Conservation (phyloP, 768 basidiomycete species). For the Phylloporus rhodoxanthus region DNA sequence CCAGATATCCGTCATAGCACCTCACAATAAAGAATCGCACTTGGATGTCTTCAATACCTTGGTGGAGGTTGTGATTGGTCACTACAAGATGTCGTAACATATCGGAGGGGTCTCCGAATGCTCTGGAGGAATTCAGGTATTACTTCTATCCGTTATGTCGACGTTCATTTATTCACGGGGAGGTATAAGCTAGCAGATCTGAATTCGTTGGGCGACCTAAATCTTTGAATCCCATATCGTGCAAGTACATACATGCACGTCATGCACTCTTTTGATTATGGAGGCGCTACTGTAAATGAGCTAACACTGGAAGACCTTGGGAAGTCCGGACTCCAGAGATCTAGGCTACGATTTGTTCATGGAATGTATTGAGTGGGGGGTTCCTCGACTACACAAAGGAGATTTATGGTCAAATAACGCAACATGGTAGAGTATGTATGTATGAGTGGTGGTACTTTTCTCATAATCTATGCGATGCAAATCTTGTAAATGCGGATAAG, state of each 20-base stretch:
- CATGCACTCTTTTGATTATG: too few relatives aligned
- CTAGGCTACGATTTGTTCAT: neutral
- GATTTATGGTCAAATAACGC: constrained; percentile 12
- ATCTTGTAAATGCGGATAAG: constrained; percentile 5
- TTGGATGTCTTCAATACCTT: constrained; percentile 19
- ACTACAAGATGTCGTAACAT: constrained; percentile 21
- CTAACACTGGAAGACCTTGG: too few relatives aligned
- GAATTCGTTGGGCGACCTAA: neutral
- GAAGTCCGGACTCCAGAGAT: neutral
- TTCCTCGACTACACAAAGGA: constrained; percentile 15
- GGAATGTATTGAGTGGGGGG: constrained; percentile 22
- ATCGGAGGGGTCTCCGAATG: constrained; percentile 5
- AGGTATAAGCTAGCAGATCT: constrained; percentile 19
- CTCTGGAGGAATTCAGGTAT: constrained; percentile 1
- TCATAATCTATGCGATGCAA: constrained; percentile 26
- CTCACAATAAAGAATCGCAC: constrained; percentile 16
- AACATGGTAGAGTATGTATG: constrained; percentile 21
- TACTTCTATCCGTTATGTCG: constrained; percentile 16
- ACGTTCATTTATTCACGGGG: constrained; percentile 18
- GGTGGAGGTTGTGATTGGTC: constrained; percentile 16
- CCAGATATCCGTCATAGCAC: constrained; percentile 28
- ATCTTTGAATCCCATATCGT: too few relatives aligned
- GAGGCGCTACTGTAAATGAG: too few relatives aligned
- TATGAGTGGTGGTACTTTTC: constrained; percentile 26
- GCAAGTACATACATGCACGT: too few relatives aligned